These are phyloP conservation scores for Russula emetica DNA, from an alignment of 768 basidiomycete genomes.

Conservation along the genomic window DNA sequence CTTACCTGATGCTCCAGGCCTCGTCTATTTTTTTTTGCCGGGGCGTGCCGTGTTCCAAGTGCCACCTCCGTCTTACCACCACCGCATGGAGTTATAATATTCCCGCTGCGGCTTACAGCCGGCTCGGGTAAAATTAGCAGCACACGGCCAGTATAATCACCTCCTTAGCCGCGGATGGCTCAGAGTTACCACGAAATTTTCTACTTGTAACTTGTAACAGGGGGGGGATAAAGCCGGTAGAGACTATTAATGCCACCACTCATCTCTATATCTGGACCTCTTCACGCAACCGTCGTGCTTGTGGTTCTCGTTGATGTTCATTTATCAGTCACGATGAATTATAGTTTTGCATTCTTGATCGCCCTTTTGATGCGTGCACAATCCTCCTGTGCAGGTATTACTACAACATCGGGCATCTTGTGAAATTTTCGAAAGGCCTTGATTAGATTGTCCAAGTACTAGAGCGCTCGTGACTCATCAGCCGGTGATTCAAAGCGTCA, in stretches of 20 bases:
- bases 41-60: slow-evolving; percentile 1
- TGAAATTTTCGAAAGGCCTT: neutral
- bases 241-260: neutral
- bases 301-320: slow-evolving; percentile 11
- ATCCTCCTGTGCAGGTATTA: slow-evolving; percentile 4
- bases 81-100: slow-evolving; percentile 12
- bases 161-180: slow-evolving; percentile 15
- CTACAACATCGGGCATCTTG: slow-evolving; percentile 15
- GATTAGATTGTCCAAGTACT: slow-evolving; percentile 17
- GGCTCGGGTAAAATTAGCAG: slow-evolving; percentile 10
- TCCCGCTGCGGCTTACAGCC: slow-evolving; percentile 26
- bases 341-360: slow-evolving; percentile 14
- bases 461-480: slow-evolving; percentile 5
- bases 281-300: neutral
- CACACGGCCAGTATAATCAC: slow-evolving; percentile 3
- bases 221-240: neutral
- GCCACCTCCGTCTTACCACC: slow-evolving; percentile 14
- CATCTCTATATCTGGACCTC: neutral
- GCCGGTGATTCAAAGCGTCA: slow-evolving; percentile 8
- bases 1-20: neutral
- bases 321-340: slow-evolving; percentile 1
- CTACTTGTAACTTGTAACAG: neutral
- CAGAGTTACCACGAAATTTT: neutral
- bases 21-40: slow-evolving; percentile 7
- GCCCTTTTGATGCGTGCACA: slow-evolving; percentile 21